A percentile compares a stretch with the other conserved stretches of the same genome.
Conservation (phyloP, 192 early-diverging fungal genomes). For the Gryganskiella cystojenkinii region DNA sequence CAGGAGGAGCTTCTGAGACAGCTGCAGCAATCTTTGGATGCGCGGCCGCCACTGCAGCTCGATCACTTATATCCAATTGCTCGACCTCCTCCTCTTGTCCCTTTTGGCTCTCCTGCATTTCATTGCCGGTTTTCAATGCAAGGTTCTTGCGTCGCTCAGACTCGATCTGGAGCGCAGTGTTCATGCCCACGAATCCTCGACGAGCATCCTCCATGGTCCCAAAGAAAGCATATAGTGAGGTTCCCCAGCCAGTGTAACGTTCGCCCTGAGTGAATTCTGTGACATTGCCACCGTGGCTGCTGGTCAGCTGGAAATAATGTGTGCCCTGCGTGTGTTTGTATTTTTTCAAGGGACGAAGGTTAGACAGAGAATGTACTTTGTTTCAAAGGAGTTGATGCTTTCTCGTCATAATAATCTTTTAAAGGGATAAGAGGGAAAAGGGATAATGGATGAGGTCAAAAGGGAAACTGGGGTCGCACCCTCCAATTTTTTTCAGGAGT, state of each 20-base stretch:
- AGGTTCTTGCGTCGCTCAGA: slow-evolving; percentile 9
- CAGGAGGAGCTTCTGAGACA: no score
- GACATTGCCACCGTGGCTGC: slow-evolving; percentile 2
- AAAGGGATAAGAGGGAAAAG: not conserved
- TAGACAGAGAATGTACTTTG: no score
- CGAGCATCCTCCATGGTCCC: slow-evolving; percentile 21
- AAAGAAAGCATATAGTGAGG: not conserved
- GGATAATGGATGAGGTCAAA: not conserved
- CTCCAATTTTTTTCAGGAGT: not conserved
- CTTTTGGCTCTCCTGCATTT: not conserved
- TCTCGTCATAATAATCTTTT: not conserved
- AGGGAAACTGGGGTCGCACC: not conserved
- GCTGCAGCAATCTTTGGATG: no score
- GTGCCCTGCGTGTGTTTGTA: slow-evolving; percentile 12
- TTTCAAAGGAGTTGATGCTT: no score
- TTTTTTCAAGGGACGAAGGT: not conserved
- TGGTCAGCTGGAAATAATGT: slow-evolving; percentile 37
- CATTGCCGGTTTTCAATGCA: slow-evolving; percentile 8
- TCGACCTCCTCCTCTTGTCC: slow-evolving; percentile 7
- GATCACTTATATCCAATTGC: slow-evolving; percentile 33
- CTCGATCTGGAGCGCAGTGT: slow-evolving; percentile 25
- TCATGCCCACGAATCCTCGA: slow-evolving; percentile 25
- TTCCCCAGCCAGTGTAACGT: slow-evolving; percentile 24
- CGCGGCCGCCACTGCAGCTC: slow-evolving; percentile 10
- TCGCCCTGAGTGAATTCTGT: slow-evolving; percentile 44